Percentiles rank a stretch among this genome's conserved stretches.
phyloP scores from a whole-genome alignment of 192 early-diverging fungal species.

The Backusella mclennaniae region DNA sequence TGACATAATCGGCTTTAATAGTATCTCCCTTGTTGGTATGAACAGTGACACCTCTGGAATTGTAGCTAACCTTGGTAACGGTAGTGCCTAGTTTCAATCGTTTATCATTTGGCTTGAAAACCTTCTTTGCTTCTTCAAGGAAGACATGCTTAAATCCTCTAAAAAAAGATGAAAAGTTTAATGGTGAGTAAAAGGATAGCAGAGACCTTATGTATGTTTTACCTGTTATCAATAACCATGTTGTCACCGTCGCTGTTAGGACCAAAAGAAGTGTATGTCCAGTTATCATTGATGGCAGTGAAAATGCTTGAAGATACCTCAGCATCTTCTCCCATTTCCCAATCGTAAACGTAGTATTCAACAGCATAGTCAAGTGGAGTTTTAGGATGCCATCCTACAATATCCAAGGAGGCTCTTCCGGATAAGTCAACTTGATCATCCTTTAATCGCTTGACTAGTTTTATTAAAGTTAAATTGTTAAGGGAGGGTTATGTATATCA shows the following conservation, averaged over 20 bases:
- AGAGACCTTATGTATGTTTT: not conserved
- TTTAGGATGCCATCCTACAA: slow-evolving; percentile 33
- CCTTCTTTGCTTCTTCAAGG: slow-evolving; percentile 27
- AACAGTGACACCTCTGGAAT: slow-evolving; percentile 23
- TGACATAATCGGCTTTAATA: slow-evolving; percentile 40
- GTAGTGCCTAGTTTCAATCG: slow-evolving; percentile 28
- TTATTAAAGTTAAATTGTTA: not conserved
- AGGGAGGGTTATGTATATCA: not conserved
- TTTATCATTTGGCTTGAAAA: slow-evolving; percentile 25
- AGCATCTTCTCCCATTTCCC: slow-evolving; percentile 28
- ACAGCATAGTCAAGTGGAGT: slow-evolving; percentile 25
- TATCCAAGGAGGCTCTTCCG: slow-evolving; percentile 22
- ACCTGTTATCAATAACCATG: slow-evolving; percentile 32
- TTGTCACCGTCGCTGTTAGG: slow-evolving; percentile 26
- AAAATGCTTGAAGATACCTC: slow-evolving; percentile 19
- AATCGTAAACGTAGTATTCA: slow-evolving; percentile 38
- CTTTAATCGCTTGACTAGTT: slow-evolving; percentile 17
- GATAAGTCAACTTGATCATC: slow-evolving; percentile 28
- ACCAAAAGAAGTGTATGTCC: slow-evolving; percentile 23
- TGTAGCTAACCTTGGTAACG: slow-evolving; percentile 29
- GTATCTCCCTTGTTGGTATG: slow-evolving; percentile 25
- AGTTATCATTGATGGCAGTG: slow-evolving; percentile 14
- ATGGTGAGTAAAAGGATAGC: not conserved
- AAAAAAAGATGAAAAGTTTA: not conserved
- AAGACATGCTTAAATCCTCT: slow-evolving; percentile 39